Percentiles rank a stretch among this genome's conserved stretches.
Evolutionary conservation across 1,284 basidiomycete genomes (phyloP).

Genomic region (Leccinum discolor): DNA sequence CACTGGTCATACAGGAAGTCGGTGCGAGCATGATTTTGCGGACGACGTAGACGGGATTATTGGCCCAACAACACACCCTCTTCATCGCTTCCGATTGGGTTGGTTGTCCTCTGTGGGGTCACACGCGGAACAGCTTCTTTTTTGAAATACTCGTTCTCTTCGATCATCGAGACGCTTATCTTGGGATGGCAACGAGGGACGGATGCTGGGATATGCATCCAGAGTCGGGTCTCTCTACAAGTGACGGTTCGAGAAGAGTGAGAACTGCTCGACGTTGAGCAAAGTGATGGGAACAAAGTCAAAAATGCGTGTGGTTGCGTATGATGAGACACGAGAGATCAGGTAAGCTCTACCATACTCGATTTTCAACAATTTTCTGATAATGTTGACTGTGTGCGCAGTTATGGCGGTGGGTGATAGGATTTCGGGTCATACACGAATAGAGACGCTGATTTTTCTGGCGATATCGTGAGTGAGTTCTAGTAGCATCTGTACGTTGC

Average conservation of each 20-base stretch:
- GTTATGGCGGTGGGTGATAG: background rate
- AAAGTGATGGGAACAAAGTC: background rate
- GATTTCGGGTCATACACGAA: background rate
- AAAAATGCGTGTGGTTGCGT: background rate
- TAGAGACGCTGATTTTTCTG: background rate
- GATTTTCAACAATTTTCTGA: background rate
- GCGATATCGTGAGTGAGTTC: background rate
- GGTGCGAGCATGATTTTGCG: background rate
- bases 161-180: background rate
- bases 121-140: background rate
- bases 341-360: background rate
- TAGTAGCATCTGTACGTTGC: too few relatives aligned
- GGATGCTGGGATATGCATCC: background rate
- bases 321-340: background rate
- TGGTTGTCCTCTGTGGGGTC: background rate
- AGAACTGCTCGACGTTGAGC: background rate
- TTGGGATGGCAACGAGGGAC: background rate
- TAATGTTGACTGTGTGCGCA: background rate
- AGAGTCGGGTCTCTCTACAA: background rate
- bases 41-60: slow-evolving; percentile 2
- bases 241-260: background rate
- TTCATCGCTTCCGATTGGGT: background rate
- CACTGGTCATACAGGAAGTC: slow-evolving; percentile 4
- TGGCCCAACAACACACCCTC: slow-evolving; percentile 1
- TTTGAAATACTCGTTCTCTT: background rate